Conservation (phyloP, 768 basidiomycete genomes). For the Boletales sp. region DNA sequence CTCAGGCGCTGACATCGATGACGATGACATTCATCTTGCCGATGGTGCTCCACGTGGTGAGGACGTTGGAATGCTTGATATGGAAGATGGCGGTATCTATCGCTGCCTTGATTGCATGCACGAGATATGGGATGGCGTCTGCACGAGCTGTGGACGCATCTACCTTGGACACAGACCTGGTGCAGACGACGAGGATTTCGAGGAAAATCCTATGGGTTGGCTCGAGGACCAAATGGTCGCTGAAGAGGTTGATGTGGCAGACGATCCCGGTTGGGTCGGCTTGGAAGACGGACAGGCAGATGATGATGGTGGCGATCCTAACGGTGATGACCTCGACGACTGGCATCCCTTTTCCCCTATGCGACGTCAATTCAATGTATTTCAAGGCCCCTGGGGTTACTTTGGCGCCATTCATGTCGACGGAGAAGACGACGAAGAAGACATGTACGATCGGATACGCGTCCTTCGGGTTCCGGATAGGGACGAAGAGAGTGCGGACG, state of each 20-base stretch:
- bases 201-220: slow-evolving; percentile 30
- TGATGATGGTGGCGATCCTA: slow-evolving; percentile 25
- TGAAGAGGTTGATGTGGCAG: slow-evolving; percentile 27
- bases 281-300: slow-evolving; percentile 33
- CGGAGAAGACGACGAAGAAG: slow-evolving; percentile 23
- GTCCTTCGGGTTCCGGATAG: slow-evolving; percentile 8
- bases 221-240: slow-evolving; percentile 37
- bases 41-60: slow-evolving; percentile 25
- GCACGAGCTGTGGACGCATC: slow-evolving; percentile 55
- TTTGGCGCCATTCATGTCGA: slow-evolving; percentile 17
- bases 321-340: slow-evolving; percentile 16
- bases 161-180: slow-evolving; percentile 51
- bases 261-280: slow-evolving; percentile 33
- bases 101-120: slow-evolving; percentile 75
- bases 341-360: slow-evolving; percentile 18
- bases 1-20: slow-evolving; percentile 18
- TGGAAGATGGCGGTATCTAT: slow-evolving; percentile 73
- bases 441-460: neutral
- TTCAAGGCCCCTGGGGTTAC: slow-evolving; percentile 16
- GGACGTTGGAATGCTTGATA: slow-evolving; percentile 62
- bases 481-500: slow-evolving; percentile 30
- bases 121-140: slow-evolving; percentile 71
- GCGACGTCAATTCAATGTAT: slow-evolving; percentile 12
- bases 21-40: slow-evolving; percentile 13
- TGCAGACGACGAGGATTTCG: slow-evolving; percentile 24